Evolutionary conservation across 768 basidiomycete species (phyloP).

Genomic region (Boletus rex-veris): DNA sequence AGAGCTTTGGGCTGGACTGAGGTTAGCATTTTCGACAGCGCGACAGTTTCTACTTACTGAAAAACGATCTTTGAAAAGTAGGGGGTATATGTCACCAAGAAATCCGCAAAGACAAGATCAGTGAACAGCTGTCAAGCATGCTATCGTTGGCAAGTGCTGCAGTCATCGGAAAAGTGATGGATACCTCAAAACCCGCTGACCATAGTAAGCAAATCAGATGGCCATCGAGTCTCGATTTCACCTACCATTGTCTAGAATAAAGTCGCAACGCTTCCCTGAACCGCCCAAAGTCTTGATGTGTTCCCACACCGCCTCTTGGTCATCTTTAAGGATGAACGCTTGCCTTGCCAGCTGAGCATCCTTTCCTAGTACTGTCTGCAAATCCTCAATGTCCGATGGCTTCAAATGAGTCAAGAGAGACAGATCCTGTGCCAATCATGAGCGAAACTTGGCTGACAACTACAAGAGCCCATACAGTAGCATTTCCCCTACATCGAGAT

Average conservation of each 20-base stretch:
- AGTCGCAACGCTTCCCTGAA: conserved; percentile 55
- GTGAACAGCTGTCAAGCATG: conserved; percentile 70
- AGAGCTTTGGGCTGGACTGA: conserved; percentile 72
- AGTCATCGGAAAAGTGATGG: not conserved
- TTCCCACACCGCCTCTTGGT: conserved; percentile 73
- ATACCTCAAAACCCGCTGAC: conserved; percentile 87
- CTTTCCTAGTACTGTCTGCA: conserved; percentile 72
- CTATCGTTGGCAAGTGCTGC: not conserved
- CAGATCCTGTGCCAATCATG: conserved; percentile 60
- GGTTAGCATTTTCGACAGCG: conserved; percentile 7
- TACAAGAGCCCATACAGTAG: conserved; percentile 56
- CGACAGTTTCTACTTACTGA: conserved; percentile 57
- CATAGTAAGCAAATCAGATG: not conserved
- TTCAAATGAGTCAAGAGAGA: conserved; percentile 86
- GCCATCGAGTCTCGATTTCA: not conserved
- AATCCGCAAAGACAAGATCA: conserved; percentile 90
- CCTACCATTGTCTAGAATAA: conserved; percentile 88
- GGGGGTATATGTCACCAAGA: conserved; percentile 85
- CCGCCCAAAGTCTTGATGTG: conserved; percentile 57
- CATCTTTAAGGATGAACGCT: conserved; percentile 80
- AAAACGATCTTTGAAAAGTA: conserved; percentile 80
- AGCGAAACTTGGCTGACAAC: not conserved
- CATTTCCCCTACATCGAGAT: conserved; percentile 72
- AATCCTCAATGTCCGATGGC: conserved; percentile 72
- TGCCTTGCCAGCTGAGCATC: conserved; percentile 77